Percentiles rank a stretch among this genome's conserved stretches.
These are phyloP conservation scores for Leishmania turanica DNA, from an alignment of 208 protist species.

Conservation along the genomic window DNA sequence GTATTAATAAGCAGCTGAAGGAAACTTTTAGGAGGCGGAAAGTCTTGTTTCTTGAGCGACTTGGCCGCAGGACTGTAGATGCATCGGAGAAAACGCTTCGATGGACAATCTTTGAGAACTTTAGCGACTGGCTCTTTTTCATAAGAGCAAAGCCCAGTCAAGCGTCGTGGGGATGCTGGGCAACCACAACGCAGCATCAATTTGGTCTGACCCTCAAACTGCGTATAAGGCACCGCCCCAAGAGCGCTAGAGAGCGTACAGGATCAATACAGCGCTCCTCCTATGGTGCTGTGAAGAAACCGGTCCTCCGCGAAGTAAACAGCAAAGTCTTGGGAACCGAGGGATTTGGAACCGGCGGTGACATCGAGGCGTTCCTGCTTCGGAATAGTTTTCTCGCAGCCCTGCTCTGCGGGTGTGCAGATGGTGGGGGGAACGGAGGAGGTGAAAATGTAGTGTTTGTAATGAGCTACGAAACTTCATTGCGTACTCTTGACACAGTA, in stretches of 20 bases:
- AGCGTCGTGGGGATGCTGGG: slow-evolving; percentile 9
- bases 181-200: slow-evolving; percentile 1
- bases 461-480: neutral
- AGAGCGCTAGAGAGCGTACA: neutral
- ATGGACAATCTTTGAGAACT: slow-evolving; percentile 16
- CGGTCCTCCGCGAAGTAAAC: neutral
- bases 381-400: slow-evolving; percentile 3
- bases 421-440: neutral
- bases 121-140: slow-evolving; percentile 18
- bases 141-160: neutral
- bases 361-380: neutral
- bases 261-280: neutral
- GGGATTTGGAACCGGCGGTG: neutral
- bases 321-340: neutral
- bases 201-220: slow-evolving; percentile 8
- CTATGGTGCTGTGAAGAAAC: neutral
- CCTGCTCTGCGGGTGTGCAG: neutral
- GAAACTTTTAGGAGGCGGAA: neutral
- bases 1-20: neutral
- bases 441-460: neutral
- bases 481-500: slow-evolving; percentile 3
- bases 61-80: slow-evolving; percentile 8
- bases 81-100: neutral
- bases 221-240: neutral
- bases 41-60: slow-evolving; percentile 23